Conservation (phyloP, 768 basidiomycete genomes). For the Serendipita sp. region DNA sequence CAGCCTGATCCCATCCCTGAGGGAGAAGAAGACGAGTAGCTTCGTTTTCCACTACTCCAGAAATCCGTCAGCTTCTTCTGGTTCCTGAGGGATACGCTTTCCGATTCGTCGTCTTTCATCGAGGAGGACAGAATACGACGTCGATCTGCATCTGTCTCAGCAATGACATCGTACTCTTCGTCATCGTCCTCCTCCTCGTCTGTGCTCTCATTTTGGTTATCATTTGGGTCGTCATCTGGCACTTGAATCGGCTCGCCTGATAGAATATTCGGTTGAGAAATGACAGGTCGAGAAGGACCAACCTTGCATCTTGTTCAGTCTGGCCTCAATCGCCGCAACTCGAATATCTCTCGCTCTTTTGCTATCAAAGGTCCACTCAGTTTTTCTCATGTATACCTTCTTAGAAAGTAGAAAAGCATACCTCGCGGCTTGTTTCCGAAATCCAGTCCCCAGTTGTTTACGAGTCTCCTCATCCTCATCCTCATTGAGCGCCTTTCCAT, state of each 20-base stretch:
- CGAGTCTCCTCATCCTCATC: slow-evolving; percentile 22
- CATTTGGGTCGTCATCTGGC: slow-evolving; percentile 15
- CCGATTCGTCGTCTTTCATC: not conserved
- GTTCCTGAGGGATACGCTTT: not conserved
- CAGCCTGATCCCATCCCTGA: too few species aligned
- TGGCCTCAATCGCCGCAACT: slow-evolving; percentile 54
- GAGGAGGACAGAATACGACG: slow-evolving; percentile 28
- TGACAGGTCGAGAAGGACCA: not conserved
- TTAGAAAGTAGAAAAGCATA: not conserved
- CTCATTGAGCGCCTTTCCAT: slow-evolving; percentile 37
- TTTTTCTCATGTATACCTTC: not conserved
- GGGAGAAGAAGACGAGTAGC: too few species aligned
- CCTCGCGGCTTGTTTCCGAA: slow-evolving; percentile 44
- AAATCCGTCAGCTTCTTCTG: not conserved
- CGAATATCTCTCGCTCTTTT: slow-evolving; percentile 69
- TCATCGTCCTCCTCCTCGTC: slow-evolving; percentile 17
- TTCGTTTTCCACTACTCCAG: not conserved
- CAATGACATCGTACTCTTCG: not conserved
- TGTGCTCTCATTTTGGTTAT: slow-evolving; percentile 13
- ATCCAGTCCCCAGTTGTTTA: slow-evolving; percentile 40
- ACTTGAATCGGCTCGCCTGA: not conserved
- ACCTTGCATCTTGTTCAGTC: slow-evolving; percentile 34
- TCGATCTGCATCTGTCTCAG: slow-evolving; percentile 23
- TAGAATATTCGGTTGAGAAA: not conserved
- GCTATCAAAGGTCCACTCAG: slow-evolving; percentile 24